Evolutionary conservation across 345 rosid species (phyloP).

Genomic region (Noccaea bulbosa): DNA sequence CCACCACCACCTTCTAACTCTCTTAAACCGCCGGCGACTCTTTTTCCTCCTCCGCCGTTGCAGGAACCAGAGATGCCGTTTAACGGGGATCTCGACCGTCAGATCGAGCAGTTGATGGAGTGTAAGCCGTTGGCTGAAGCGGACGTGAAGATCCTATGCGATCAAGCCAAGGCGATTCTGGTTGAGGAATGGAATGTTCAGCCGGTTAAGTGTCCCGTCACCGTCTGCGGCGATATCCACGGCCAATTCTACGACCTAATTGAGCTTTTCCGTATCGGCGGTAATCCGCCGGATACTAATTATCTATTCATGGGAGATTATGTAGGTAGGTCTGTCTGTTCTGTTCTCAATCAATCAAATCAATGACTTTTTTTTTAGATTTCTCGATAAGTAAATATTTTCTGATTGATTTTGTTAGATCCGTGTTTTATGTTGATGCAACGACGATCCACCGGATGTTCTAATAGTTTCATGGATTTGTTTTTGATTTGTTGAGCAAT

Average conservation of each 20-base stretch:
- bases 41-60: background rate
- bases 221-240: constrained; percentile 97
- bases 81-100: constrained; percentile 95
- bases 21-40: constrained; percentile 25
- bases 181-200: constrained; percentile 99
- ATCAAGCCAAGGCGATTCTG: constrained; percentile 94
- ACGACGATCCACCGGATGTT: background rate
- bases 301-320: constrained; percentile 99
- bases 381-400: background rate
- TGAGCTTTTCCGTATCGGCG: constrained; percentile 97
- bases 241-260: constrained; percentile 98
- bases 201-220: constrained; percentile 98
- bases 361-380: background rate
- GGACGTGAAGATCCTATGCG: constrained; percentile 95
- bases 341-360: constrained; percentile 22
- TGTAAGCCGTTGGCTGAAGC: constrained; percentile 89
- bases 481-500: background rate
- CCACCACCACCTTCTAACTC: constrained; percentile 20
- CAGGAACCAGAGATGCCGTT: constrained; percentile 84
- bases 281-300: constrained; percentile 94
- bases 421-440: constrained; percentile 4
- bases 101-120: constrained; percentile 98
- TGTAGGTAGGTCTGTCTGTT: constrained; percentile 71
- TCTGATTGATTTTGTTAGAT: background rate
- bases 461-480: background rate